These are phyloP conservation scores for Chrysosphaeria jannelii DNA, from an alignment of 2,329 filamentous ascomycete genomes.

Conservation along the genomic window DNA sequence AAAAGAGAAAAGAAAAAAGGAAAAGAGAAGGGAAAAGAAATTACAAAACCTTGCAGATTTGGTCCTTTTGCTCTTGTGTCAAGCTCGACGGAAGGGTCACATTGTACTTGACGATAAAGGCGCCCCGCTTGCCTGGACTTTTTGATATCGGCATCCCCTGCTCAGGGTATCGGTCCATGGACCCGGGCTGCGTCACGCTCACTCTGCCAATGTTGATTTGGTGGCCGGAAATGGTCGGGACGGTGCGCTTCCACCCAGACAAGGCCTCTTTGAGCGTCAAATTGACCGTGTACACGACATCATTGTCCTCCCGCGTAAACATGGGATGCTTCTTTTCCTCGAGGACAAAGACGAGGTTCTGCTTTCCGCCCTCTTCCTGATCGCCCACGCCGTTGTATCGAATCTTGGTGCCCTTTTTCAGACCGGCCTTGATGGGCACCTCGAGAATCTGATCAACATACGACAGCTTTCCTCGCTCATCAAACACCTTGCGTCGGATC, in stretches of 20 bases:
- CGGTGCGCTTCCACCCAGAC: conserved; percentile 76
- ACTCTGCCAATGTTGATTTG: conserved; percentile 50
- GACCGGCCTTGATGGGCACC: conserved; percentile 78
- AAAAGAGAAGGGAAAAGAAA: neutral
- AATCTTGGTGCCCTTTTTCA: conserved; percentile 95
- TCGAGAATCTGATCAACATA: conserved; percentile 75
- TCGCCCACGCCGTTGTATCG: conserved; percentile 96
- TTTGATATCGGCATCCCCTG: conserved; percentile 91
- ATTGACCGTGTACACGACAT: conserved; percentile 49
- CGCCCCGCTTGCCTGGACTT: conserved; percentile 56
- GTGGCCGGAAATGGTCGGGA: conserved; percentile 78
- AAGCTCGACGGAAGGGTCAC: conserved; percentile 70
- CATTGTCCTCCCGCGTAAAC: conserved; percentile 67
- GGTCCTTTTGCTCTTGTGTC: conserved; percentile 48
- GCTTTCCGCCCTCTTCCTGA: conserved; percentile 81
- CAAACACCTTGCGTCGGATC: conserved; percentile 89
- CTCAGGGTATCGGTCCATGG: conserved; percentile 50
- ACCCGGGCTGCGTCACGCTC: conserved; percentile 64
- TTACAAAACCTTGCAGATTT: conserved; percentile 50
- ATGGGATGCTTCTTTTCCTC: conserved; percentile 78
- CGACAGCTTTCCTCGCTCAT: conserved; percentile 55
- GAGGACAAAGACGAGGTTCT: conserved; percentile 84
- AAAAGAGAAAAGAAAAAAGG: neutral
- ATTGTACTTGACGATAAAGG: conserved; percentile 70
- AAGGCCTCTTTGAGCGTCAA: conserved; percentile 78